Percentiles rank a stretch among this genome's conserved stretches.
phyloP scores from a whole-genome alignment of 371 early-diverging fungal genomes.

The Circinella minor region DNA sequence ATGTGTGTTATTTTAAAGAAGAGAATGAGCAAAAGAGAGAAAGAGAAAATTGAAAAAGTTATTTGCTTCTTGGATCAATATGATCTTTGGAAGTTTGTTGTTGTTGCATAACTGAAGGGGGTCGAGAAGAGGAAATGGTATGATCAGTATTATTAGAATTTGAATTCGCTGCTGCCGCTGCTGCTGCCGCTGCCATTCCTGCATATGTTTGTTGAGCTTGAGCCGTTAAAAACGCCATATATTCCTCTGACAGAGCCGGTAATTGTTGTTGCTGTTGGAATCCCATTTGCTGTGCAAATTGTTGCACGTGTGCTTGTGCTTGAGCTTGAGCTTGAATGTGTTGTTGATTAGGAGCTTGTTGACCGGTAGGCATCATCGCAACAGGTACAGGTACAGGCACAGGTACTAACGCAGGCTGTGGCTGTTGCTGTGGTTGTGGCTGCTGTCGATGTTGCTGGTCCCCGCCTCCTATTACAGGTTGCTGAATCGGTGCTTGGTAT shows the following conservation, averaged over 20 bases:
- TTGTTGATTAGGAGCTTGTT: neutral
- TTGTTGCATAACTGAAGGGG: too few relatives aligned
- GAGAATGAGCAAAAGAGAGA: too few relatives aligned
- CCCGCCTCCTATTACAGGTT: too few relatives aligned
- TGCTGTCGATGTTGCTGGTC: too few relatives aligned
- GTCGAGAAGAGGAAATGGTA: neutral
- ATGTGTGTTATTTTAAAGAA: too few relatives aligned
- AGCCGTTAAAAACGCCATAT: slow-evolving; percentile 4
- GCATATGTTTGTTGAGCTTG: slow-evolving; percentile 5
- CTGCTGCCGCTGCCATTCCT: neutral
- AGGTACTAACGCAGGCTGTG: neutral
- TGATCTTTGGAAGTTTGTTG: too few relatives aligned
- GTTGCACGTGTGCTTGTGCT: neutral
- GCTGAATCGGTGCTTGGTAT: neutral
- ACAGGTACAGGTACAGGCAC: slow-evolving; percentile 16
- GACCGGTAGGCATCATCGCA: slow-evolving; percentile 6
- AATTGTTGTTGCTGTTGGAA: neutral
- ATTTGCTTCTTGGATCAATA: too few relatives aligned
- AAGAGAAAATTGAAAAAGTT: too few relatives aligned
- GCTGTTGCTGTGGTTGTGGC: neutral
- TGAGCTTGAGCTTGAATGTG: neutral
- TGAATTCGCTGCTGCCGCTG: neutral
- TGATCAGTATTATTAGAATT: neutral
- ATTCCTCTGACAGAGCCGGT: neutral
- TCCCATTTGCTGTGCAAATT: neutral